Evolutionary conservation across 108 stramenopile genomes (phyloP).

Genomic region (Mayamaea pseudoterrestris): DNA sequence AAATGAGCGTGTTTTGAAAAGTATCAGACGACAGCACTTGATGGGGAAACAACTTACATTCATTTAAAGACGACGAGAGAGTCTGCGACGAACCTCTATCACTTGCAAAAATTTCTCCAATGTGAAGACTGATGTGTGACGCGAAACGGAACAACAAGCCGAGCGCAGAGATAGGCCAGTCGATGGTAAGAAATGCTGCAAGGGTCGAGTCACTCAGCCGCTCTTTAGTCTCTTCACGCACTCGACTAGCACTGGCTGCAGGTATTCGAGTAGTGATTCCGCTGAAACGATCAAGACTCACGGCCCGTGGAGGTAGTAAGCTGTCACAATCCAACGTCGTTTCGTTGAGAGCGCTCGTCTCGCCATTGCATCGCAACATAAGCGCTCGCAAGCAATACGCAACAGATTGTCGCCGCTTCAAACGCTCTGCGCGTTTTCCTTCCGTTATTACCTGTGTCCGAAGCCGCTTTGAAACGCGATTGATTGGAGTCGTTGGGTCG

Average conservation of each 20-base stretch:
- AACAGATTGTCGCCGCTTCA: constrained; percentile 22
- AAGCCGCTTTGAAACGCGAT: constrained; percentile 56
- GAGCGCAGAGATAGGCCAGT: too few relatives aligned
- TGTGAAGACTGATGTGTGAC: constrained; percentile 29
- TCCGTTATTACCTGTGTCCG: constrained; percentile 53
- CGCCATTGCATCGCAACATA: constrained; percentile 30
- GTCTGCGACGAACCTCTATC: constrained; percentile 15
- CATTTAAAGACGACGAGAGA: constrained; percentile 27
- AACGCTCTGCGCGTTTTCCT: constrained; percentile 33
- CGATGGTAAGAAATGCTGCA: too few relatives aligned
- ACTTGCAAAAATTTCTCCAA: constrained; percentile 27
- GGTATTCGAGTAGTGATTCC: too few relatives aligned
- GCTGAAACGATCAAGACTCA: too few relatives aligned
- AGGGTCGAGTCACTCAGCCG: too few relatives aligned
- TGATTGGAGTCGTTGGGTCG: not conserved
- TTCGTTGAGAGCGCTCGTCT: too few relatives aligned
- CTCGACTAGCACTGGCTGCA: too few relatives aligned
- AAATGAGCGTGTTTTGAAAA: too few relatives aligned
- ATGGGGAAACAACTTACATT: constrained; percentile 23
- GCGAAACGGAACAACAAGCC: constrained; percentile 31
- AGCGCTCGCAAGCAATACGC: constrained; percentile 51
- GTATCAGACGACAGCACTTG: too few relatives aligned
- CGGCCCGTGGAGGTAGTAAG: too few relatives aligned
- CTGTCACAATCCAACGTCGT: too few relatives aligned
- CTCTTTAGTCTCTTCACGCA: too few relatives aligned